Evolutionary conservation across 2,329 filamentous ascomycete genomes (phyloP), one percentile per base, ranked within the genome.

Genomic region (Bipolaris sorokiniana): DNA sequence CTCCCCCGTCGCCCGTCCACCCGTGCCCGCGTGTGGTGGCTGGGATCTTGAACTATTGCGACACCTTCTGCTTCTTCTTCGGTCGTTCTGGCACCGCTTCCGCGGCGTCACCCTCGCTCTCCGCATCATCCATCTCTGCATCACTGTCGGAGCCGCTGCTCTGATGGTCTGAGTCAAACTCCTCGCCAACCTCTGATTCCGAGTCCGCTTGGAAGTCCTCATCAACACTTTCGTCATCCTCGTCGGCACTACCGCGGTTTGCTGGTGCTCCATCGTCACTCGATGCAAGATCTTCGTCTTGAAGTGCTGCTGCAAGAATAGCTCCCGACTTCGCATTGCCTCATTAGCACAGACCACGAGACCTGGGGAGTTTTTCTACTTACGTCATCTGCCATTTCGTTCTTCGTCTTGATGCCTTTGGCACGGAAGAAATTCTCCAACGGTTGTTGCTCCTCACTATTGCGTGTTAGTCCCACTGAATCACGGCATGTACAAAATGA

Each of bases 341-440:
- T 48, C 52, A 71, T 74, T 76, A 74, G 69, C 53, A 49, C 41
- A 9, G 31, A 50, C 41, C 31, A 18, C 15, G 16, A 38, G 28
- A 34, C 36, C 40, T 7, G n/a, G 10, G 16, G 16, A 23, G 28
- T 13, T 10, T 46, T 46, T 26, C 42, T 38, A 75, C 90, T 88
- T 75, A 91, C 90, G 68, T 99, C 95, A 75, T 97, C 95, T 61
- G 96, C 90, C 81, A 99, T 97, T 80, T 99, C 95, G 77, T 99
- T 99, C 88, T 97, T 98, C 55, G 96, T 93, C 52, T 94, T 91
- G 71, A 99, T 85, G 59, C 89, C 90, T 83, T 98, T 98, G 67
- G 92, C 86, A 79, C 96, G 95, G 86, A 99, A 97, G 81, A 99
- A 99, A 66, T 90, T 88, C 77, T 99, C 95, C n/a, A 99, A 86